Evolutionary conservation across 306 rosid genomes (phyloP), one percentile per base, ranked within the genome.

Genomic region (Quercus mongolica): DNA sequence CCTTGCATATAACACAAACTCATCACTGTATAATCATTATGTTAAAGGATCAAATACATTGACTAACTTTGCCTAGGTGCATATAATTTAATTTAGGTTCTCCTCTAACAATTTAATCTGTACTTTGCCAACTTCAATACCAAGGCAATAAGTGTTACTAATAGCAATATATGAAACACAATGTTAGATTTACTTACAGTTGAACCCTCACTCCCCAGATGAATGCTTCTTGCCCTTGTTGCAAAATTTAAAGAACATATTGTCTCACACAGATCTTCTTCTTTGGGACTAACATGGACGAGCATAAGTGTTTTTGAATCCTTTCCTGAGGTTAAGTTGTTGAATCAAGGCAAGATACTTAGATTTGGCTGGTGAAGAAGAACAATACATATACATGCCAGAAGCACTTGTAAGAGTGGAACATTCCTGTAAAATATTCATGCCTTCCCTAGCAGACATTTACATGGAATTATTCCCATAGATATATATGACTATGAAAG

Each of bases 301-400:
- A 84, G 78, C 84, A 84, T 80, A 71, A 84, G 87, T 63, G 82
- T 76, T 77, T 84, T 84, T 67, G 87, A 84, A 77, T 77, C 84
- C 79, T 68, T 78, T 68, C 87, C 87, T 84, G 84, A 73, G 54
- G n/a, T 56, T 33, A 20, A 10, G 20, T 58, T 67, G 52, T 67
- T 35, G 51, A 14, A 17, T 72, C 28, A 35, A 74, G 73, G 71
- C 23, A 75, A 64, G 65, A 35, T 49, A 71, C 26, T 62, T 76
- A 52, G 17, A 63, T 49, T 65, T 1, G 56, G 67, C 38, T 71
- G 70, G 72, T 41, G 41, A 18, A 41, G 6, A 67, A 67, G 72
- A 67, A 35, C 70, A 30, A 67, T 67, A 3, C 72, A 10, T 35
- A 19, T 33, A 46, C 49, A 30, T 28, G 70, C 46, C 44, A 64